phyloP scores from a whole-genome alignment of 331 rosid genomes.

The Ulmus americana region DNA sequence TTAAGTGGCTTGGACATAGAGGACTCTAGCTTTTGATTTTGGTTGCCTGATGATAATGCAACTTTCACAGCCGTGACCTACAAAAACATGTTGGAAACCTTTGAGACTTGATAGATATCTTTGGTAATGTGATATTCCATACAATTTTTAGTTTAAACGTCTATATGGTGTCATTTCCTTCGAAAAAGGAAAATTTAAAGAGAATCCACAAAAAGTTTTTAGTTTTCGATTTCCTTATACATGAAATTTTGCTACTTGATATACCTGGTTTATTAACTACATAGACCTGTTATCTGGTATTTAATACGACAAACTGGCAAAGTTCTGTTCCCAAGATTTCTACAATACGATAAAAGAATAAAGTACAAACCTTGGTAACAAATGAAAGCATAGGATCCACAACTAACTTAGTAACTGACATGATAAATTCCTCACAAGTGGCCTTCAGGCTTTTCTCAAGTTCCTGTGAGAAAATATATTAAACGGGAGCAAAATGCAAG shows the following conservation, averaged over 20 bases:
- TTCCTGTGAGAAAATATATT: constrained; percentile 52
- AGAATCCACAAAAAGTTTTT: too few relatives aligned
- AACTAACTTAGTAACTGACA: constrained; percentile 91
- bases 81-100: constrained; percentile 22
- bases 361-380: constrained; percentile 83
- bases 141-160: too few relatives aligned
- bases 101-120: neutral
- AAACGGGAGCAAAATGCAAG: neutral
- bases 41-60: constrained; percentile 65
- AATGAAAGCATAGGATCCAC: constrained; percentile 98
- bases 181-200: too few relatives aligned
- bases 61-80: constrained; percentile 97
- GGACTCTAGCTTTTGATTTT: constrained; percentile 65
- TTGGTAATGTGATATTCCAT: neutral
- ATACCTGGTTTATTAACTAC: too few relatives aligned
- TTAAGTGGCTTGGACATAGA: constrained; percentile 73
- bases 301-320: neutral
- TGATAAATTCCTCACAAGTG: constrained; percentile 95
- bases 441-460: constrained; percentile 90
- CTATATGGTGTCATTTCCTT: too few relatives aligned
- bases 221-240: too few relatives aligned
- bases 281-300: neutral
- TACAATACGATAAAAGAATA: constrained; percentile 1
- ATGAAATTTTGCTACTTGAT: too few relatives aligned
- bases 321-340: neutral